phyloP scores from a whole-genome alignment of 768 basidiomycete species.

The Scleroderma citrinum region DNA sequence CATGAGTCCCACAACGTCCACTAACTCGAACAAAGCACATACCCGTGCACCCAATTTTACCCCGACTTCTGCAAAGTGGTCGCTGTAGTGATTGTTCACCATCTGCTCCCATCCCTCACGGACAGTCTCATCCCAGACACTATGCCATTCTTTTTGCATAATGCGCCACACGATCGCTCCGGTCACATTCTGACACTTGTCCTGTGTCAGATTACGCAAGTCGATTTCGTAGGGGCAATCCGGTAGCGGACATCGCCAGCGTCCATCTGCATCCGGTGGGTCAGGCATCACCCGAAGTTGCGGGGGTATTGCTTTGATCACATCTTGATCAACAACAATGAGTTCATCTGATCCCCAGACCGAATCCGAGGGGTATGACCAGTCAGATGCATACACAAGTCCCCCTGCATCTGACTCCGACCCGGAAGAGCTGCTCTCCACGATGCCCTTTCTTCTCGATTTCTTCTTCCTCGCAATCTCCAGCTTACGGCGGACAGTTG shows the following conservation, averaged over 20 bases:
- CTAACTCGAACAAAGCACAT: not conserved
- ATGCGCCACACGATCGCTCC: slow-evolving; percentile 19
- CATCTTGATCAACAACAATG: slow-evolving; percentile 16
- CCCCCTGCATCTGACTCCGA: slow-evolving; percentile 21
- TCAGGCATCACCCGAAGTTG: slow-evolving; percentile 32
- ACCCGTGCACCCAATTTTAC: slow-evolving; percentile 13
- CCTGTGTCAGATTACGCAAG: slow-evolving; percentile 35
- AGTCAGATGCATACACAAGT: slow-evolving; percentile 49
- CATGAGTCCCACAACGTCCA: not conserved
- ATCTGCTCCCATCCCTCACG: slow-evolving; percentile 19
- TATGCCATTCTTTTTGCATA: slow-evolving; percentile 30
- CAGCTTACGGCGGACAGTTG: slow-evolving; percentile 15
- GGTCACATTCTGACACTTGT: slow-evolving; percentile 25
- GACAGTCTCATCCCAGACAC: slow-evolving; percentile 23
- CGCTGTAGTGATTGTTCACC: slow-evolving; percentile 21
- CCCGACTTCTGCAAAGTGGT: slow-evolving; percentile 18
- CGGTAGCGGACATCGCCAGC: slow-evolving; percentile 47
- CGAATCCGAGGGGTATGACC: slow-evolving; percentile 45
- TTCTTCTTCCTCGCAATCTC: slow-evolving; percentile 10
- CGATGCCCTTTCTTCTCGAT: not conserved
- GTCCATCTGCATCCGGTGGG: slow-evolving; percentile 38
- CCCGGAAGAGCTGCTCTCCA: slow-evolving; percentile 8
- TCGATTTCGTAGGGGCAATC: slow-evolving; percentile 43
- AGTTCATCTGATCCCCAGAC: slow-evolving; percentile 33
- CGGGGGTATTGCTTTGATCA: slow-evolving; percentile 30